A percentile compares a stretch with the other conserved stretches of the same genome.
Evolutionary conservation across 129 eudicot species (phyloP).

Genomic region (Daucus carota): DNA sequence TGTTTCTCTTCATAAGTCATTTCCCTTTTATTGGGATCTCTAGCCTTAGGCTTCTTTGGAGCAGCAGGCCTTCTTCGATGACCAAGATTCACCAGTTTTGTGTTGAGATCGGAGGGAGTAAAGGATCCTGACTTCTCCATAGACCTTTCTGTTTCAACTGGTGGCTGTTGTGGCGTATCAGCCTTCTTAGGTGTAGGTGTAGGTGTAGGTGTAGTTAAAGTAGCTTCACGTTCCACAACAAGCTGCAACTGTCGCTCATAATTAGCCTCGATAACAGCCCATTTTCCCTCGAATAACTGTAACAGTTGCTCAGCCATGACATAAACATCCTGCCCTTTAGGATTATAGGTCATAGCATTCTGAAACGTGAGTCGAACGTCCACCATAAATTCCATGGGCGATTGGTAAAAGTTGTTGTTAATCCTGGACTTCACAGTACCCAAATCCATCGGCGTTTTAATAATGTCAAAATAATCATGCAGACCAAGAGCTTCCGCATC

Average conservation of each 20-base stretch:
- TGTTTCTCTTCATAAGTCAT: constrained; percentile 92
- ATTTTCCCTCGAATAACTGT: constrained; percentile 72
- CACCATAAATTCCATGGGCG: constrained; percentile 70
- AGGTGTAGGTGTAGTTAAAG: constrained; percentile 33
- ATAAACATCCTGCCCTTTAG: constrained; percentile 83
- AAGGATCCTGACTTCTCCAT: constrained; percentile 30
- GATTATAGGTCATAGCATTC: constrained; percentile 86
- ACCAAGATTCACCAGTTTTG: constrained; percentile 22
- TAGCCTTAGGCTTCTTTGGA: constrained; percentile 81
- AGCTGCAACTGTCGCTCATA: constrained; percentile 39
- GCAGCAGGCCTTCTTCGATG: constrained; percentile 30
- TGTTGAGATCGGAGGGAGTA: constrained; percentile 22
- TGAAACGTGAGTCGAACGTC: constrained; percentile 82
- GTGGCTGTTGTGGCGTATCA: constrained; percentile 24
- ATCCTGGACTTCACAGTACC: constrained; percentile 76
- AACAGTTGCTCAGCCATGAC: constrained; percentile 66
- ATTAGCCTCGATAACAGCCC: constrained; percentile 66
- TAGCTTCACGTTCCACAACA: constrained; percentile 31
- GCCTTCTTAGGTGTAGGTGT: constrained; percentile 38
- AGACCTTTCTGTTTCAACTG: constrained; percentile 24
- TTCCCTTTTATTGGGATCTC: constrained; percentile 67
- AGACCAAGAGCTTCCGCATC: constrained; percentile 74
- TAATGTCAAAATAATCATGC: constrained; percentile 76
- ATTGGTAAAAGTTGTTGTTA: constrained; percentile 55
- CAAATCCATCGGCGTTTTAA: constrained; percentile 86